Evolutionary conservation across 768 basidiomycete species (phyloP).

Genomic region (Trametes maxima): DNA sequence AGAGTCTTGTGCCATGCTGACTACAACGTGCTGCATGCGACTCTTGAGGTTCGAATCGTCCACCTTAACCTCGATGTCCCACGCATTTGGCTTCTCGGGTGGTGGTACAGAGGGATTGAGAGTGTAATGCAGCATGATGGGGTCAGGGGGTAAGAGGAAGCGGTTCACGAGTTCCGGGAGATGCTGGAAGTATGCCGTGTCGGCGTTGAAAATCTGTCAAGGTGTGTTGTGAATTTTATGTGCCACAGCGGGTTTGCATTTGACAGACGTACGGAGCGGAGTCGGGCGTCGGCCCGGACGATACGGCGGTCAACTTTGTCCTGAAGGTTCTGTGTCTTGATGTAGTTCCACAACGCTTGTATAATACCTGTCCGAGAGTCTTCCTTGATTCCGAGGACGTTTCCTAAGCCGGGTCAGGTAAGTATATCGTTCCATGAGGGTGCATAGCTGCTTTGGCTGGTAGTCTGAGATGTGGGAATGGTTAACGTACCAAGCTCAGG

Average conservation of each 20-base stretch:
- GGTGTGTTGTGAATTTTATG: conserved; percentile 28
- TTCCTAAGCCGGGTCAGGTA: conserved; percentile 39
- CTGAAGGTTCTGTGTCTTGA: conserved; percentile 81
- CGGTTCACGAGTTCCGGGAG: conserved; percentile 87
- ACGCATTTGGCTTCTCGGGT: conserved; percentile 65
- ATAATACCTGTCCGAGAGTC: conserved; percentile 82
- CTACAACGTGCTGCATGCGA: conserved; percentile 68
- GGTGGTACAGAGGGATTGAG: conserved; percentile 63
- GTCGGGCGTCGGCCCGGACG: conserved; percentile 67
- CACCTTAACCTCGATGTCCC: conserved; percentile 87
- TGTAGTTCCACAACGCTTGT: conserved; percentile 89
- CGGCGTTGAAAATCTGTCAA: conserved; percentile 67
- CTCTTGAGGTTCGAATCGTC: conserved; percentile 77
- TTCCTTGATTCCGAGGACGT: conserved; percentile 77
- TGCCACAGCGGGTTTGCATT: neutral
- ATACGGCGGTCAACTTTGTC: conserved; percentile 78
- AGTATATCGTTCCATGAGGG: neutral
- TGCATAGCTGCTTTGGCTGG: neutral
- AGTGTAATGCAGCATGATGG: conserved; percentile 77
- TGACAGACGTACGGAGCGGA: conserved; percentile 55
- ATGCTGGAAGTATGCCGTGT: conserved; percentile 73
- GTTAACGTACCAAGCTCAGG: conserved; percentile 64
- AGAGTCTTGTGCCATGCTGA: conserved; percentile 71
- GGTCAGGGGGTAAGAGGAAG: conserved; percentile 74
- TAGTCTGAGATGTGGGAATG: too few species aligned